These are phyloP conservation scores for Hortaea werneckii DNA, from an alignment of 2,329 filamentous ascomycete species.

Conservation along the genomic window DNA sequence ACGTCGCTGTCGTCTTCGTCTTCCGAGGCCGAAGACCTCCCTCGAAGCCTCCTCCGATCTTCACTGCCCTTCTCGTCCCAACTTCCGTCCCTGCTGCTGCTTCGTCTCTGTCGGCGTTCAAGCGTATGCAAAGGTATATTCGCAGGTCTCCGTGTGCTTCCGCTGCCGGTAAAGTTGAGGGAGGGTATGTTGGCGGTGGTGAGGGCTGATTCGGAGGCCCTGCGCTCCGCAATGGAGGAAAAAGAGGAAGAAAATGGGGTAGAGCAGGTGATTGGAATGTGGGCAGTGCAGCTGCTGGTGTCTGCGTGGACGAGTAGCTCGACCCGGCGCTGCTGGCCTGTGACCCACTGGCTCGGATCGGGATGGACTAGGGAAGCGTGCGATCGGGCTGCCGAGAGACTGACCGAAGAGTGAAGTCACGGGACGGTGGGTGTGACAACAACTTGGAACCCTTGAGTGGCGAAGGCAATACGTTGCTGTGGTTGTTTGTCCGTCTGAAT, in stretches of 20 bases:
- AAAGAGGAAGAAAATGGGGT: not conserved
- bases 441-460: too few species aligned
- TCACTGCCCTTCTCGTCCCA: constrained; percentile 35
- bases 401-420: too few species aligned
- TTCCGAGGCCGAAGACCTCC: constrained; percentile 10
- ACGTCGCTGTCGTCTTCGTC: constrained; percentile 16
- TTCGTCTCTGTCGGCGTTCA: constrained; percentile 32
- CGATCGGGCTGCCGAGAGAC: too few species aligned
- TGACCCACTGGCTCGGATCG: not conserved
- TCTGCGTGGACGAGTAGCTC: not conserved
- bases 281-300: not conserved
- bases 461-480: too few species aligned
- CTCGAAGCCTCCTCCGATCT: constrained; percentile 38
- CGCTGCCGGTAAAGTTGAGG: constrained; percentile 26
- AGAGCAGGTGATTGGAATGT: too few species aligned
- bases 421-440: too few species aligned
- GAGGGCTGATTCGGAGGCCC: constrained; percentile 28
- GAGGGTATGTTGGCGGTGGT: constrained; percentile 72
- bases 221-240: not conserved
- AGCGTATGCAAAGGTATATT: constrained; percentile 83
- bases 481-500: too few species aligned
- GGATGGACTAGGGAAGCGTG: too few species aligned
- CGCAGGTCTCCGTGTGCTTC: constrained; percentile 58
- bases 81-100: constrained; percentile 28
- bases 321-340: not conserved